phyloP scores from a whole-genome alignment of 1,139 yeast species.

The Schwanniomyces etchellsii region DNA sequence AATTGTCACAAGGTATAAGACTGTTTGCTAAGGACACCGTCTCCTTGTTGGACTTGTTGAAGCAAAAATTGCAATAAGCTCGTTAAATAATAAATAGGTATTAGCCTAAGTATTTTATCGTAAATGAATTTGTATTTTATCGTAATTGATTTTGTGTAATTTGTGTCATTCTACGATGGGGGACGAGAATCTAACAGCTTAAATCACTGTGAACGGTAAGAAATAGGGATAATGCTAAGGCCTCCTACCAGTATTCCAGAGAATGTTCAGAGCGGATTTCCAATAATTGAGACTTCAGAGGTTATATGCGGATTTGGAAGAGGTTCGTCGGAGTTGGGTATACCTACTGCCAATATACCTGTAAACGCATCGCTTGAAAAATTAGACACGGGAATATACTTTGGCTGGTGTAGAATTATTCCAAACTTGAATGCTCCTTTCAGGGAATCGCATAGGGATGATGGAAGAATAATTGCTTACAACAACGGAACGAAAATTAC shows the following conservation, averaged over 20 bases:
- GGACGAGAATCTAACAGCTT: background rate
- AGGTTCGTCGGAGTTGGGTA: conserved; percentile 89
- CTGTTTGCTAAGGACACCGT: conserved; percentile 91
- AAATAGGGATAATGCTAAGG: conserved; percentile 18
- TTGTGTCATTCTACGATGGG: background rate
- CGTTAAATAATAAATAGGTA: conserved; percentile 1
- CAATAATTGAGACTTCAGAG: conserved; percentile 49
- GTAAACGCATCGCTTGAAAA: conserved; percentile 42
- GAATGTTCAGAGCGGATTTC: conserved; percentile 55
- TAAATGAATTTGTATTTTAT: background rate
- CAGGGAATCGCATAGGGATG: conserved; percentile 26
- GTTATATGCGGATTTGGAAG: conserved; percentile 91
- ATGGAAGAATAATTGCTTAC: conserved; percentile 43
- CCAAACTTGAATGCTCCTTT: conserved; percentile 12
- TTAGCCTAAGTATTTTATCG: background rate
- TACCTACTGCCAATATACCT: conserved; percentile 92
- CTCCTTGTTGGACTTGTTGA: conserved; percentile 75
- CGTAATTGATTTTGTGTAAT: conserved; percentile 3
- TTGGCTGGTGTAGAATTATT: conserved; percentile 64
- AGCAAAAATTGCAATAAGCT: conserved; percentile 50
- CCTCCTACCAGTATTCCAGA: conserved; percentile 39
- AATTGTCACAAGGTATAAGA: conserved; percentile 97
- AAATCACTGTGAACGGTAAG: no score
- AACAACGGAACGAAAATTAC: conserved; percentile 55
- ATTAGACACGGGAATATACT: conserved; percentile 82